Evolutionary conservation across 2,329 filamentous ascomycete genomes (phyloP), one percentile per base, ranked within the genome.

Genomic region (Alternaria angustiovoidea): DNA sequence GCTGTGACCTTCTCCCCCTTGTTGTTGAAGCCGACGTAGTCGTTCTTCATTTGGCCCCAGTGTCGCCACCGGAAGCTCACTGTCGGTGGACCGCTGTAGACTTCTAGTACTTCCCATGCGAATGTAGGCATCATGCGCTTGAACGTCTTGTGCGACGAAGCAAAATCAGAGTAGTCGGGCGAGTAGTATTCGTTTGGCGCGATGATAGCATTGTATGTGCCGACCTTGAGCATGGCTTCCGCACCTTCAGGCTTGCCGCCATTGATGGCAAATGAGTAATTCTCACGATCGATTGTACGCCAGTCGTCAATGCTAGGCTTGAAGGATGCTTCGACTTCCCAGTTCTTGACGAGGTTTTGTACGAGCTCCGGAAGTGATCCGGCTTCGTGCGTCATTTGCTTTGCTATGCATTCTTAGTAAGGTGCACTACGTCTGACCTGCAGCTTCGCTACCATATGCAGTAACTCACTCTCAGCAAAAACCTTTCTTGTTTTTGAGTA

Each of bases 91-190:
- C 87, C 88, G 61, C 85, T 86, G 71, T 89, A 90, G 2, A 91
- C 87, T 73, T 90, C 88, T 16, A 89, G 73, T 1, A 91, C 88
- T 77, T 91, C 89, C 88, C 88, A 91, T 0, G 88, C 88, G 75
- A 91, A 91, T 0, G 84, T 87, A 0, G 88, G 88, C 88, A 91
- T 91, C 88, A 90, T 90, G 54, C 87, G 81, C 80, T 90, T 90
- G 76, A 91, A 91, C 0, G 87, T 87, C 81, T 90, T 90, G 80
- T 91, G 88, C 70, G 86, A 89, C 4, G 81, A 82, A 1, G 84
- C 82, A 67, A 91, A 90, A 74, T 88, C 87, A 3, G 84, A 87
- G 59, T 86, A 82, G 51, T 81, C 81, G 0, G 88, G 86, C 64
- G 85, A 85, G 76, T 91, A 91, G 79, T 85, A 90, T 72, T 87